phyloP scores from a whole-genome alignment of 176 grass and related monocot species.

The bread wheat (Triticum aestivum) region IWGSC_CS_RefSeq_v2.1 NC_057794.1:60610525-60611024 shows the following conservation, averaged over 20 bases:
- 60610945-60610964: not conserved
- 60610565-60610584: no score
- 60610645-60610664: not conserved
- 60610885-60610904: no score
- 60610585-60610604: no score
- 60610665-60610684: not conserved
- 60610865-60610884: no score
- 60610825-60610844: no score
- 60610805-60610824: no score
- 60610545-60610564: no score
- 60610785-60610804: not conserved
- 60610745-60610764: not conserved
- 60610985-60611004: not conserved
- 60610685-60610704: not conserved
- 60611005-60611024: not conserved
- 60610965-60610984: not conserved
- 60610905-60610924: no score
- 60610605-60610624: not conserved
- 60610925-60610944: no score
- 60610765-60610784: not conserved
- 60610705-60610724: not conserved
- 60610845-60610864: no score
- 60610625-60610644: not conserved
- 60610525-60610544: no score
- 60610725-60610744: not conserved